Conservation (phyloP, 441 rosid genomes). For the Populus hybrid region DNA sequence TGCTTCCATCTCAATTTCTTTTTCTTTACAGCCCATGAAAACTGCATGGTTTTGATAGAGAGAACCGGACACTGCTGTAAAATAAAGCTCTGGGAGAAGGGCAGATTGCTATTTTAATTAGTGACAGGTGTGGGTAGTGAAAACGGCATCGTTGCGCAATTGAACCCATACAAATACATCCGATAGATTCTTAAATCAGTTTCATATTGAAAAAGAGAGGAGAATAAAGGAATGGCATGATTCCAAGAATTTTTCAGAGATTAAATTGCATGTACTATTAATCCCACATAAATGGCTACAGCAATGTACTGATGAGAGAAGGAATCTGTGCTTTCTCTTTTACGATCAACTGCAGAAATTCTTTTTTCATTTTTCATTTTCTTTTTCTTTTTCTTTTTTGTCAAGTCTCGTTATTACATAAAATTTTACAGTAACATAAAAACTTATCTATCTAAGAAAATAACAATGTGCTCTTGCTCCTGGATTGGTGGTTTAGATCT, state of each 20-base stretch:
- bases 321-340: background rate
- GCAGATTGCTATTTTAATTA: background rate
- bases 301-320: background rate
- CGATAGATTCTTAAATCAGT: background rate
- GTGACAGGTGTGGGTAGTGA: background rate
- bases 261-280: background rate
- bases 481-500: background rate
- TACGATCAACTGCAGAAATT: background rate
- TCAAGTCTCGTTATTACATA: background rate
- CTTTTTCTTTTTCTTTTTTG: background rate
- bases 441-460: background rate
- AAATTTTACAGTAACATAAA: background rate
- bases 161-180: no score
- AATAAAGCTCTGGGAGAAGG: background rate
- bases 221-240: background rate
- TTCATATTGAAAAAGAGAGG: background rate
- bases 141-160: background rate
- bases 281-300: background rate
- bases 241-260: background rate
- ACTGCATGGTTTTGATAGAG: background rate
- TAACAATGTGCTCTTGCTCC: background rate
- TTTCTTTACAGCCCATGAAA: conserved; percentile 17
- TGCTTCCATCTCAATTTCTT: conserved; percentile 9
- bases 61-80: background rate
- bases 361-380: background rate